Conservation (phyloP, 371 early-diverging fungal genomes). For the Mortierella sp. region DNA sequence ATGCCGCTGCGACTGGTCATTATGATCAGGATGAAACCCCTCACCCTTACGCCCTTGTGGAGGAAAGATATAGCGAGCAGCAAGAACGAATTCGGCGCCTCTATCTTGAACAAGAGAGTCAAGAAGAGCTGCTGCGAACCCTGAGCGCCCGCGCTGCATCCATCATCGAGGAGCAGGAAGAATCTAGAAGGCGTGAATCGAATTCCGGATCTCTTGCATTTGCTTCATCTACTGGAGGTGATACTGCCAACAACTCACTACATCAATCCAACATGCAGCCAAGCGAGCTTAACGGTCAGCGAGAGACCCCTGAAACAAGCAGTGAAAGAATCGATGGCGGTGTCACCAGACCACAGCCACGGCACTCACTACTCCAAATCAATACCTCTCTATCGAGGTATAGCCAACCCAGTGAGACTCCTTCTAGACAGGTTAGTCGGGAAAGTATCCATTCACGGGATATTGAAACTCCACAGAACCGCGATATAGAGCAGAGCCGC, state of each 20-base stretch:
- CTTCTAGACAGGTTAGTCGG: slow-evolving; percentile 14
- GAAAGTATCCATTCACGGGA: slow-evolving; percentile 2
- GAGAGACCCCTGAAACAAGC: not conserved
- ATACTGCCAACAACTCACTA: not conserved
- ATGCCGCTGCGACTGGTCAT: not conserved
- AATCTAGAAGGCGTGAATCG: slow-evolving; percentile 6
- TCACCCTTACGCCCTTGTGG: slow-evolving; percentile 8
- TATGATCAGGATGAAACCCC: slow-evolving; percentile 7
- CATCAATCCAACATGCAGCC: not conserved
- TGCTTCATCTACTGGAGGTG: not conserved
- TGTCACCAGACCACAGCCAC: not conserved
- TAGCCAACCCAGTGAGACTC: slow-evolving; percentile 3
- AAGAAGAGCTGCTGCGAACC: slow-evolving; percentile 37
- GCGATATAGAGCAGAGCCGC: not conserved
- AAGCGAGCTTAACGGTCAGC: not conserved
- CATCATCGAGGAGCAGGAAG: slow-evolving; percentile 23
- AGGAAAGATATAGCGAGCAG: slow-evolving; percentile 21
- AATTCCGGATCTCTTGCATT: not conserved
- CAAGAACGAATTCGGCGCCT: slow-evolving; percentile 48
- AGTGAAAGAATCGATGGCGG: slow-evolving; percentile 1
- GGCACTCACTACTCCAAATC: slow-evolving; percentile 40
- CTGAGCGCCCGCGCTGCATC: slow-evolving; percentile 45
- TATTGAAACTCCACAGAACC: not conserved
- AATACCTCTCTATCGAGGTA: slow-evolving; percentile 30
- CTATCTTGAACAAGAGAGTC: slow-evolving; percentile 42